Conservation (phyloP, 331 rosid species). For the Pyracantha coccinea region DNA sequence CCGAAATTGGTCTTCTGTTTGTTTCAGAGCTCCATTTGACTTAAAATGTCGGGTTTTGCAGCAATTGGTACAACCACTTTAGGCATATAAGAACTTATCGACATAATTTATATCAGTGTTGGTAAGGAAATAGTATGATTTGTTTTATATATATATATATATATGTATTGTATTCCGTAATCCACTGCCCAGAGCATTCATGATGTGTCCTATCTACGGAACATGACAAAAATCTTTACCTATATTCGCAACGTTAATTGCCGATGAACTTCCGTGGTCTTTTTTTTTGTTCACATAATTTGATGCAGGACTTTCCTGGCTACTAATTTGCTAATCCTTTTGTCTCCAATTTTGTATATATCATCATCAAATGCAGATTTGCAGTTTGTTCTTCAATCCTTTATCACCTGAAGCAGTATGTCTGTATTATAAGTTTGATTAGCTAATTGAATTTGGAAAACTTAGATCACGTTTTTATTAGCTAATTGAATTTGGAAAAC, state of each 20-base stretch:
- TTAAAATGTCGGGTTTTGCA: background rate
- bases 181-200: background rate
- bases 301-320: background rate
- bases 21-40: background rate
- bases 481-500: background rate
- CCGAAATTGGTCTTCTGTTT: background rate
- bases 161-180: background rate
- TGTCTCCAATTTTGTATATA: background rate
- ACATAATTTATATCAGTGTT: background rate
- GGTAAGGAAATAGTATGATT: background rate
- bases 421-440: background rate
- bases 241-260: background rate
- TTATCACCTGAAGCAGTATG: background rate
- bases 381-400: too few relatives aligned
- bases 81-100: background rate
- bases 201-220: background rate
- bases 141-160: background rate
- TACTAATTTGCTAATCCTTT: background rate
- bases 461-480: background rate
- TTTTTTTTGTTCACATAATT: background rate
- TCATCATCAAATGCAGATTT: too few relatives aligned
- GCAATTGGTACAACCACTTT: background rate
- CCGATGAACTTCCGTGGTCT: background rate
- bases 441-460: background rate
- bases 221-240: background rate